Evolutionary conservation across 1,139 yeast genomes (phyloP).

Genomic region (Candida pseudocylindracea): DNA sequence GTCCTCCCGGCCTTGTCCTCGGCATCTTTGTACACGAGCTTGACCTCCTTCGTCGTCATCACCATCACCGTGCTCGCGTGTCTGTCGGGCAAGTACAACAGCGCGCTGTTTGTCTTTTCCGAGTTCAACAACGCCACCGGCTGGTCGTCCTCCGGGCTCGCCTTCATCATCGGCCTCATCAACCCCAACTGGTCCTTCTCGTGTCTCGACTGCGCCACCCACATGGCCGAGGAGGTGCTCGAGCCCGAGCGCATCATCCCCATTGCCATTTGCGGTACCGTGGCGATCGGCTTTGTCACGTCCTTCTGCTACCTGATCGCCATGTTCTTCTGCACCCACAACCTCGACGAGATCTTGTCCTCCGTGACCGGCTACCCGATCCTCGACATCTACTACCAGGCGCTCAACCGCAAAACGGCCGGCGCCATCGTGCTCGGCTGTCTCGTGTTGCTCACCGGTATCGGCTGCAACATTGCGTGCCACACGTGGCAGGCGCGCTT

Average conservation of each 20-base stretch:
- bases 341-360: constrained; percentile 10
- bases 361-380: constrained; percentile 25
- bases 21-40: constrained; percentile 13
- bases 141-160: constrained; percentile 17
- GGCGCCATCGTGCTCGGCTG: constrained; percentile 18
- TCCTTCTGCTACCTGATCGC: constrained; percentile 17
- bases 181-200: constrained; percentile 38
- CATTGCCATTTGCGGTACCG: constrained; percentile 17
- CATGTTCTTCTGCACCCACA: constrained; percentile 17
- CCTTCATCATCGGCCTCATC: constrained; percentile 19
- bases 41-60: constrained; percentile 14
- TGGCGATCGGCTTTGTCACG: constrained; percentile 17
- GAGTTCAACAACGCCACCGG: constrained; percentile 17
- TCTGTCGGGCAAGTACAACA: constrained; percentile 14
- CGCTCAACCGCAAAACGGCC: constrained; percentile 7
- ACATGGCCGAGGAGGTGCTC: constrained; percentile 17
- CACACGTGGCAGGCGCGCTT: constrained; percentile 35
- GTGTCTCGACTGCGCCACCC: constrained; percentile 25
- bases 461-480: constrained; percentile 18
- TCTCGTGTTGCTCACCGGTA: constrained; percentile 22
- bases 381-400: constrained; percentile 18
- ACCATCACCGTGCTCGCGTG: constrained; percentile 16
- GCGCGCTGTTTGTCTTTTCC: constrained; percentile 16
- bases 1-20: constrained; percentile 15
- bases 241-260: constrained; percentile 13